Conservation (phyloP, 345 rosid species). For the Hibiscus mutabilis region DNA sequence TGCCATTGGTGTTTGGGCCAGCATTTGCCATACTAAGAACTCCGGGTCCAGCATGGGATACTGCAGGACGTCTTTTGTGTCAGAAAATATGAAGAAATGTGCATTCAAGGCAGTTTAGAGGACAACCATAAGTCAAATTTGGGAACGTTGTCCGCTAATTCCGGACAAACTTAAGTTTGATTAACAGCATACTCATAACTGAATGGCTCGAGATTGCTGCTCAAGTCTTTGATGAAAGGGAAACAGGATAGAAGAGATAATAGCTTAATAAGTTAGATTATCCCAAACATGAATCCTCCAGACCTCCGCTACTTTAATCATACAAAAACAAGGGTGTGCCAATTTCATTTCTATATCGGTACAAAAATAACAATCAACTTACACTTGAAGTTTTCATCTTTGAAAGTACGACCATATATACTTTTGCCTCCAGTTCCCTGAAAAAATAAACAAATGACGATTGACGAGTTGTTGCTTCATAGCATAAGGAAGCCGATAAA, state of each 20-base stretch:
- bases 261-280: neutral
- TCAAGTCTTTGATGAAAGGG: neutral
- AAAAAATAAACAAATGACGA: slow-evolving; percentile 8
- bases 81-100: neutral
- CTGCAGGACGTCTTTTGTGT: slow-evolving; percentile 40
- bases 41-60: slow-evolving; percentile 88
- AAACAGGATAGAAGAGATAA: neutral
- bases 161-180: neutral
- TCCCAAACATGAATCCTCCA: neutral
- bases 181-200: neutral
- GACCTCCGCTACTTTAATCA: neutral
- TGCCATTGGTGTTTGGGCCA: slow-evolving; percentile 97
- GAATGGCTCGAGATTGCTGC: neutral
- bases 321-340: neutral
- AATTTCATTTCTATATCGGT: neutral
- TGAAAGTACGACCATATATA: slow-evolving; percentile 87
- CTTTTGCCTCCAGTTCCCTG: slow-evolving; percentile 99
- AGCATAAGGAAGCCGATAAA: neutral
- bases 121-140: neutral
- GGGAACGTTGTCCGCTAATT: neutral
- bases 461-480: slow-evolving; percentile 17
- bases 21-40: slow-evolving; percentile 98
- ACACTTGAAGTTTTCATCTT: slow-evolving; percentile 96
- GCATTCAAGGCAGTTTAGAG: neutral
- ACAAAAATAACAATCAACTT: slow-evolving; percentile 35